Base-by-base conservation (phyloP, 129 eudicot genomes). In the Mikania micrantha region DNA sequence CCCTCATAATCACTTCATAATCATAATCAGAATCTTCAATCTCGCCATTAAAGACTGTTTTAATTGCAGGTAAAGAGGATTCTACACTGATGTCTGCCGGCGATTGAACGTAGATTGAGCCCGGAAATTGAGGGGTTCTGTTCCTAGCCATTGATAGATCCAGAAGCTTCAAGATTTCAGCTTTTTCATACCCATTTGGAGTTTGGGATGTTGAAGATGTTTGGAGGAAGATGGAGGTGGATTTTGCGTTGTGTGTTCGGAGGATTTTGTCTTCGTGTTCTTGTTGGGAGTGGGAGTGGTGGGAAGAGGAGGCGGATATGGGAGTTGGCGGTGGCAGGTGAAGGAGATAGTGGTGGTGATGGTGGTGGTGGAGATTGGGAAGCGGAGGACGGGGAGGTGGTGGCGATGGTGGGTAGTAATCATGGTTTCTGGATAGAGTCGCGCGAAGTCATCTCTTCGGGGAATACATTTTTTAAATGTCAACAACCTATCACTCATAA, bases 41-140 rank as follows among this genome's bases (percentile, higher is more conserved):
- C 64, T 24, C 60, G 1, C 35, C 35, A 38, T 70, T 59, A 38
- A 22, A 66, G 8, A 79, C 70, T 6, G 72, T 74, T n/a, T 64
- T 42, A 10, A 84, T 61, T 0, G 83, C 74, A 19, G 88, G 83
- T 53, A 74, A 60, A 78, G 90, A 84, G 19, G 85, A 58, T 45
- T 56, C 72, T 11, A 72, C 76, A 36, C 71, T 65, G 15, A 45
- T 9, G 58, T 78, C 85, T 27, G 76, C 45, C 0, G 84, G 79
- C 17, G 82, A 74, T 66, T 80, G 87, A 0, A 62, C 50, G 58
- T 81, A 83, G 42, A 91, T 80, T 17, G 97, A 91, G 45, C 97
- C 97, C 1, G 97, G 96, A 47, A 88, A 91, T 59, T 79, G 90
- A 16, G 97, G 96, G 71, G 88, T 78, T 39, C 88, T 77, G 58